Evolutionary conservation across 106 monocot genomes (phyloP), one percentile per base, ranked within the genome.

Genomic region (Ottelia alismoides): DNA sequence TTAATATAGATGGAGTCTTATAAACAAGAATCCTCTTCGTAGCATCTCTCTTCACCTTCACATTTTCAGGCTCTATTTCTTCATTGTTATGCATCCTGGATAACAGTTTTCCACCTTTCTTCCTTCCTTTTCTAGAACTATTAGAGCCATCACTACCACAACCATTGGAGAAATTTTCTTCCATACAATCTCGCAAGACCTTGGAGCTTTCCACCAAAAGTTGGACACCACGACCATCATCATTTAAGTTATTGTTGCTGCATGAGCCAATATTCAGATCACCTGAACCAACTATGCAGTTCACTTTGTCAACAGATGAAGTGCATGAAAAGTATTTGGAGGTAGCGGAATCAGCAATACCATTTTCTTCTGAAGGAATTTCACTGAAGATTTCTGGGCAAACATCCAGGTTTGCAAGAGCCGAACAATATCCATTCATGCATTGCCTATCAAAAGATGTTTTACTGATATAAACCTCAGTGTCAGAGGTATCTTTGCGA

Each of bases 41-140:
- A 27, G 90, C 84, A 80, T 72, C 75, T 53, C 84, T 77, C 71
- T 61, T 81, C 18, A 75, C 61, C 64, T 68, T 80, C 45, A 9
- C 44, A 50, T 63, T 62, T 25, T 67, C 51, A 23, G 30, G 53
- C 29, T 26, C 60, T 25, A 35, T 64, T 11, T 63, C 70, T 17
- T 63, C 47, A 18, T 11, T 30, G 70, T 49, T 20, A 64, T 47
- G 35, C 32, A 21, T 21, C 51, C 56, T 65, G 10, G 31, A 45
- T 1, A 31, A 30, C 2, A 56, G 30, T 27, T 48, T 27, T 21
- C 31, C 43, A 22, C 49, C 24, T 50, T 55, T 63, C 55, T 64
- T 64, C 40, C 51, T 40, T 7, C 2, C 2, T 48, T 25, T 51
- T 16, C 12, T 22, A 25, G 25, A 0, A 4, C 26, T 50, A 61